Evolutionary conservation across 2,329 filamentous ascomycete genomes (phyloP).

Genomic region (Neonectria sp.): DNA sequence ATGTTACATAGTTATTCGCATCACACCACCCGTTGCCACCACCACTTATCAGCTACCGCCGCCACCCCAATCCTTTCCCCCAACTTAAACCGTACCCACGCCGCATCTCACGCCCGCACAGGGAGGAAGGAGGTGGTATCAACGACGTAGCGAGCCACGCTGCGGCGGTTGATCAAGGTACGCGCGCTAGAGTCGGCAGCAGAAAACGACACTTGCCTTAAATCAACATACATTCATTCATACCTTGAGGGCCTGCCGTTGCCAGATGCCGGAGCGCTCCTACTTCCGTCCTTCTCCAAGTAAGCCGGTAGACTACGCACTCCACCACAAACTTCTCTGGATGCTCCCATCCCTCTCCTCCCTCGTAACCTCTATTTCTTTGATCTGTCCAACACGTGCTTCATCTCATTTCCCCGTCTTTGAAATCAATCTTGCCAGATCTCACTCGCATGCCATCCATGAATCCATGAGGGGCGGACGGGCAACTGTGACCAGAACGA

Average conservation of each 20-base stretch:
- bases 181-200: constrained; percentile 18
- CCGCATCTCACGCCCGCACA: constrained; percentile 24
- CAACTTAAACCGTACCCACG: constrained; percentile 19
- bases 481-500: constrained; percentile 17
- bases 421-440: constrained; percentile 23
- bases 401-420: constrained; percentile 26
- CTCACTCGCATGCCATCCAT: constrained; percentile 26
- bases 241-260: constrained; percentile 3
- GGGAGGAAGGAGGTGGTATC: constrained; percentile 26
- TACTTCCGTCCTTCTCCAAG: constrained; percentile 1
- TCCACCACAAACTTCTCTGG: constrained; percentile 40
- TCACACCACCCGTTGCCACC: constrained; percentile 4
- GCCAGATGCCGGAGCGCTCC: not conserved
- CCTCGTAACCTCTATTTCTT: constrained; percentile 1
- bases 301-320: constrained; percentile 1
- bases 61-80: constrained; percentile 11
- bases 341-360: constrained; percentile 23
- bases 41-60: not conserved
- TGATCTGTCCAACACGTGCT: not conserved
- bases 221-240: constrained; percentile 8
- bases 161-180: constrained; percentile 23
- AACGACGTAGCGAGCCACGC: constrained; percentile 26
- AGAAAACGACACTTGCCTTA: constrained; percentile 27
- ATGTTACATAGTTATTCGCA: not conserved
- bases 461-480: constrained; percentile 6